Evolutionary conservation across 176 grass and related monocot genomes (phyloP).

Genomic region (Tuctoria greenei): DNA sequence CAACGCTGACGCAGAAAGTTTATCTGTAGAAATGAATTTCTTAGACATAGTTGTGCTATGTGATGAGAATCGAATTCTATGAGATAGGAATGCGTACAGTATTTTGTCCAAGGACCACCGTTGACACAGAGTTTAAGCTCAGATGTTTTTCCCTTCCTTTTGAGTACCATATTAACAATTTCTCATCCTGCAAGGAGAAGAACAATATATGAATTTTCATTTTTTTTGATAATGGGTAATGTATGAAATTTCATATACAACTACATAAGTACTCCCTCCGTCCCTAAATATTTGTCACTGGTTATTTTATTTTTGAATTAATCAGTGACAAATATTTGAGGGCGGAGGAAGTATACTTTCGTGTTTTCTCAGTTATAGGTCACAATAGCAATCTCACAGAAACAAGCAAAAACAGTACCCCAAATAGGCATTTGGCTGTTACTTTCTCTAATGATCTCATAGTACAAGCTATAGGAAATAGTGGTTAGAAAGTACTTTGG

Average conservation of each 20-base stretch:
- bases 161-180: conserved; percentile 81
- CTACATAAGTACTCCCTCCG: not conserved
- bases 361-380: not conserved
- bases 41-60: conserved; percentile 9
- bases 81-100: conserved; percentile 59
- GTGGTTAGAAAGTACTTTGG: not conserved
- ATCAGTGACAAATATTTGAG: too few relatives aligned
- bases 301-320: too few relatives aligned
- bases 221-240: too few relatives aligned
- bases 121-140: conserved; percentile 59
- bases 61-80: not conserved
- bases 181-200: conserved; percentile 72
- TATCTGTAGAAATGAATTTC: conserved; percentile 46
- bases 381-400: not conserved
- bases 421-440: not conserved
- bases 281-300: too few relatives aligned
- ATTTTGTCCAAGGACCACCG: conserved; percentile 74
- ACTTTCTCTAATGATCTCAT: not conserved
- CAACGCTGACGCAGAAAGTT: conserved; percentile 79
- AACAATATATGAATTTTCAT: not conserved
- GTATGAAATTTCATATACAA: not conserved
- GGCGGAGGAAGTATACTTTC: not conserved
- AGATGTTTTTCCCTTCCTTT: conserved; percentile 76
- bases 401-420: not conserved
- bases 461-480: not conserved